Evolutionary conservation across 306 rosid species (phyloP), one percentile per base, ranked within the genome.

Genomic region (Pyrus bretschneideri): DNA sequence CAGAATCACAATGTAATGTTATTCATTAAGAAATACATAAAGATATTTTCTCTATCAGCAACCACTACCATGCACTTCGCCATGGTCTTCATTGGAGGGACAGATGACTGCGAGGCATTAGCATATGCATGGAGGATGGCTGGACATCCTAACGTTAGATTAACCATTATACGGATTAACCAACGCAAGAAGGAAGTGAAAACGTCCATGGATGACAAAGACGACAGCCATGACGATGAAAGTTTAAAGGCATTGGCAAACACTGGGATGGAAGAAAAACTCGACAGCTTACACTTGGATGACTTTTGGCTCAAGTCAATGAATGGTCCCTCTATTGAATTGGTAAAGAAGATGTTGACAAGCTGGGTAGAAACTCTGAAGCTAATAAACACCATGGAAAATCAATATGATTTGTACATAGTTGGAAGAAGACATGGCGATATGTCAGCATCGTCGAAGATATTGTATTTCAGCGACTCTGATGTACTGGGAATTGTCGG

Each of bases 91-190:
- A 33, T 83, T 0, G 84, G 87, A 5, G 87, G 97, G 6, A 75
- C 86, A 0, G 93, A 90, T 44, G 97, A 90, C 42, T 81, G 89
- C 5, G 91, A 88, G 73, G 96, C 97, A 29, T 68, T 88, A 10
- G 83, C 86, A 3, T 66, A 85, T 51, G 87, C 89, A n/a, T 83
- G 83, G 88, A 84, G 90, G 74, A 85, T 92, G 89, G 79, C 88
- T 4, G 74, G 59, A 66, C 83, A 87, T 58, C 82, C 83, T 12
- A 38, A 44, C 40, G 79, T 75, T 1, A 11, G 78, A 3, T 14
- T 92, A 1, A 75, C 85, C 1, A 87, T 87, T 5, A 54, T 83
- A 60, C 64, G 91, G 45, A 81, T 89, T 21, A 51, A 79, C 55
- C 72, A 77, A 4, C 65, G 66, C 3, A 79, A 65, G 27, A 23